These are phyloP conservation scores for Alternaria dauci DNA, from an alignment of 2,329 filamentous ascomycete species.

Conservation along the genomic window DNA sequence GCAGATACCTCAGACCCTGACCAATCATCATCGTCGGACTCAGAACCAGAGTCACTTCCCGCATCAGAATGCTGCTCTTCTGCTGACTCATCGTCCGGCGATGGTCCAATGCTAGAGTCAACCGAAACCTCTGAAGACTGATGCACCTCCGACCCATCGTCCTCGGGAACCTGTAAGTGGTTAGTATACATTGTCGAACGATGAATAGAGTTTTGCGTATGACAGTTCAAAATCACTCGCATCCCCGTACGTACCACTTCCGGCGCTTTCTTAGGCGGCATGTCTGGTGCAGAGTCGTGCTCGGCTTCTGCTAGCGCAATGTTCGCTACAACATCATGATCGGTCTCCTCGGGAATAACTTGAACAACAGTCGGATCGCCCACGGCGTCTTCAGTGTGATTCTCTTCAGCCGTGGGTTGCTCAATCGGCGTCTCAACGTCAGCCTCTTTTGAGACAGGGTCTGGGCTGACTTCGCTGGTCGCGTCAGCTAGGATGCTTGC, in stretches of 20 bases:
- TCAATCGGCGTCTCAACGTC: constrained; percentile 15
- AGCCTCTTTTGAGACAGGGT: constrained; percentile 16
- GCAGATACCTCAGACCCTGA: constrained; percentile 22
- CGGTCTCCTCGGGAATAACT: constrained; percentile 3
- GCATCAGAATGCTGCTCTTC: constrained; percentile 3
- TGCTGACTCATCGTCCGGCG: not conserved
- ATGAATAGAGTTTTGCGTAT: not conserved
- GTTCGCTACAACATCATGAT: constrained; percentile 12
- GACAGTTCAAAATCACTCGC: not conserved
- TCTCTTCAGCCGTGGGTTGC: constrained; percentile 5
- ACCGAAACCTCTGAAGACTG: constrained; percentile 1
- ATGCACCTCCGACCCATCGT: constrained; percentile 3
- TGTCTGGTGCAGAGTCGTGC: constrained; percentile 10
- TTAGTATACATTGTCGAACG: constrained; percentile 2
- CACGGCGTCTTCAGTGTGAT: constrained; percentile 1
- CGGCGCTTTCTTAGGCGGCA: constrained; percentile 8
- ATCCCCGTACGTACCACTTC: constrained; percentile 17
- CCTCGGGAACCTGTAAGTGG: constrained; percentile 5
- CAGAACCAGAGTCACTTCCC: constrained; percentile 11
- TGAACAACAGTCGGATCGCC: constrained; percentile 5
- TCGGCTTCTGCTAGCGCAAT: constrained; percentile 12
- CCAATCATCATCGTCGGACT: constrained; percentile 16
- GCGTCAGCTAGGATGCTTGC: constrained; percentile 16
- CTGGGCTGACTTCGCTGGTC: constrained; percentile 14
- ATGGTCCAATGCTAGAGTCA: not conserved